A percentile compares a stretch with the other conserved stretches of the same genome.
These are phyloP conservation scores for Pythium graminicola DNA, from an alignment of 352 stramenopile species.

Conservation along the genomic window DNA sequence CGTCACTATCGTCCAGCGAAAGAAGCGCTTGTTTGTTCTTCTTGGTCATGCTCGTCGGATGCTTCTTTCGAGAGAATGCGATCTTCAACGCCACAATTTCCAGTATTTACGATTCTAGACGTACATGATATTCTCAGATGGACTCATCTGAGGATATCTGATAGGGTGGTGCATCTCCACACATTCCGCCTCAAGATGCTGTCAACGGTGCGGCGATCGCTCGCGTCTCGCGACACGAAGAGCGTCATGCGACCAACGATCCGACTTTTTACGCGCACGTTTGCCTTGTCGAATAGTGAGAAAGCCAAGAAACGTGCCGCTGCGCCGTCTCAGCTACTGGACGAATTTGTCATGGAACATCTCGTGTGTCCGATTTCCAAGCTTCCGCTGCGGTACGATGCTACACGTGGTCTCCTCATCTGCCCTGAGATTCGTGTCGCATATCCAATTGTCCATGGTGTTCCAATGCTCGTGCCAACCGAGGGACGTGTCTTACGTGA, in stretches of 20 bases:
- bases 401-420: conserved; percentile 48
- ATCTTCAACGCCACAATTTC: conserved; percentile 15
- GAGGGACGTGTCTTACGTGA: conserved; percentile 66
- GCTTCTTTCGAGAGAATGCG: neutral
- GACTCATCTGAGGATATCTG: neutral
- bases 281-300: neutral
- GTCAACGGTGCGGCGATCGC: neutral
- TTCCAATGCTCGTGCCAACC: conserved; percentile 64
- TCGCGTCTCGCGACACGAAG: neutral
- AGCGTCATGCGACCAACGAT: neutral
- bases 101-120: conserved; percentile 7
- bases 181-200: neutral
- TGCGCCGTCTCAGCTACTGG: conserved; percentile 24
- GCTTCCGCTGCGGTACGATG: conserved; percentile 68
- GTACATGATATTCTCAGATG: conserved; percentile 4
- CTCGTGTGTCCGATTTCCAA: conserved; percentile 85
- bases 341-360: conserved; percentile 71
- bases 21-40: conserved; percentile 57
- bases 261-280: neutral
- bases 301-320: too few species aligned
- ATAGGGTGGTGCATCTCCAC: too few species aligned
- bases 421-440: conserved; percentile 78
- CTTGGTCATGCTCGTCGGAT: conserved; percentile 26
- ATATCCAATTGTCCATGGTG: conserved; percentile 74
- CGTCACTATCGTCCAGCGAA: conserved; percentile 36